Percentiles rank a stretch among this genome's conserved stretches.
phyloP scores from a whole-genome alignment of 2,329 filamentous ascomycete species.

The Botrytis sinoallii region DNA sequence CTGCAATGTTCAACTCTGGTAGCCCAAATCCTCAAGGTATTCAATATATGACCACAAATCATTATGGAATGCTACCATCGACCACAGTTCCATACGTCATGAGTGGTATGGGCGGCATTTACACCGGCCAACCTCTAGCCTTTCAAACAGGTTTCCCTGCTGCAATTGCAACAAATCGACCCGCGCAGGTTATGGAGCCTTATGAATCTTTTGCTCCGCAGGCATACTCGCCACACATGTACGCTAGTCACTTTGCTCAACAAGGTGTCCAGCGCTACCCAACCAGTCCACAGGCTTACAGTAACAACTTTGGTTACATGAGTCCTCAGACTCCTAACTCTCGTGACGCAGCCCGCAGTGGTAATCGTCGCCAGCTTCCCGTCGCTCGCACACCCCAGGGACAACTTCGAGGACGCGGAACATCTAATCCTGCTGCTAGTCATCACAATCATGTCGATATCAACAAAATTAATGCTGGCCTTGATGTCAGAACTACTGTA shows the following conservation, averaged over 20 bases:
- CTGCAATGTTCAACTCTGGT: constrained; percentile 8
- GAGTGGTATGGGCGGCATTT: constrained; percentile 16
- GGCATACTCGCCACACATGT: constrained; percentile 1
- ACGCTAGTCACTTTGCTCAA: constrained; percentile 1
- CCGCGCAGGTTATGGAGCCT: constrained; percentile 1
- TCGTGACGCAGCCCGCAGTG: constrained; percentile 18
- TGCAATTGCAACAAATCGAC: background rate
- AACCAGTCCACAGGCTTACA: constrained; percentile 9
- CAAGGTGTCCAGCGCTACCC: constrained; percentile 2
- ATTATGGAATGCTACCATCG: constrained; percentile 8
- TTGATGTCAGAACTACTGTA: constrained; percentile 74
- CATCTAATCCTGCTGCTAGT: constrained; percentile 44
- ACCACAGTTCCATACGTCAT: constrained; percentile 15
- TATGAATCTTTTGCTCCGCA: constrained; percentile 6
- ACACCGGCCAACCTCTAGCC: constrained; percentile 14
- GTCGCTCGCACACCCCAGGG: constrained; percentile 40
- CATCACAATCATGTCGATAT: constrained; percentile 63
- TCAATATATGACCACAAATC: constrained; percentile 18
- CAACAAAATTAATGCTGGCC: constrained; percentile 58
- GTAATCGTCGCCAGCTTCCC: constrained; percentile 40
- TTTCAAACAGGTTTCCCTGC: constrained; percentile 11
- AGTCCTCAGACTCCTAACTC: constrained; percentile 22
- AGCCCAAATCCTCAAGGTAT: constrained; percentile 16
- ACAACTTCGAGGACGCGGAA: constrained; percentile 37
- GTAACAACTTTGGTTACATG: constrained; percentile 9